phyloP scores from a whole-genome alignment of 148 eudicot genomes.

The Dianthus caryophyllus region DNA sequence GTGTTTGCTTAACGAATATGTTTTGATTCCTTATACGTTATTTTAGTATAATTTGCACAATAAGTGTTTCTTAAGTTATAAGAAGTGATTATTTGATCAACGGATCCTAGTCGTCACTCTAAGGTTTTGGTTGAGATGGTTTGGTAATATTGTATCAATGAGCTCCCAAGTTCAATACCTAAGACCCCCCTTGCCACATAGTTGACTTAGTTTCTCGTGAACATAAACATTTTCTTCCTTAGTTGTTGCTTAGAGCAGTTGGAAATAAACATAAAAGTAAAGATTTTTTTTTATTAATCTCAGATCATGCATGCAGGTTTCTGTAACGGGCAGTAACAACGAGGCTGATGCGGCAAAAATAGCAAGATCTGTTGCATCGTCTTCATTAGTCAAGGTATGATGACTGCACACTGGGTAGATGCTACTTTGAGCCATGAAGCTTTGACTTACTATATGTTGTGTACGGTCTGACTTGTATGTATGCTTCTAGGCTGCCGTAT shows the following conservation, averaged over 20 bases:
- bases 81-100: too few relatives aligned
- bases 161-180: not conserved
- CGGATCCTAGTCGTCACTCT: too few relatives aligned
- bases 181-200: too few relatives aligned
- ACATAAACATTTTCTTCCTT: not conserved
- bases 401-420: slow-evolving; percentile 6
- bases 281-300: not conserved
- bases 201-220: not conserved
- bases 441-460: slow-evolving; percentile 12
- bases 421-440: slow-evolving; percentile 12
- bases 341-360: slow-evolving; percentile 88
- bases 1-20: not conserved
- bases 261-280: not conserved
- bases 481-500: slow-evolving; percentile 74
- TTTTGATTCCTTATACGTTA: not conserved
- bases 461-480: not conserved
- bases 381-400: slow-evolving; percentile 83
- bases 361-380: slow-evolving; percentile 93
- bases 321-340: slow-evolving; percentile 60
- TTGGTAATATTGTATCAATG: too few relatives aligned
- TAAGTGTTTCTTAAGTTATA: too few relatives aligned
- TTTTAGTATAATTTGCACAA: too few relatives aligned
- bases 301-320: slow-evolving; percentile 45
- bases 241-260: not conserved
- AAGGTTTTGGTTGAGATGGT: too few relatives aligned